A percentile compares a stretch with the other conserved stretches of the same genome.
These are phyloP conservation scores for Casaregolazyma lundiana DNA, from an alignment of 1,139 yeast genomes.

Conservation along the genomic window DNA sequence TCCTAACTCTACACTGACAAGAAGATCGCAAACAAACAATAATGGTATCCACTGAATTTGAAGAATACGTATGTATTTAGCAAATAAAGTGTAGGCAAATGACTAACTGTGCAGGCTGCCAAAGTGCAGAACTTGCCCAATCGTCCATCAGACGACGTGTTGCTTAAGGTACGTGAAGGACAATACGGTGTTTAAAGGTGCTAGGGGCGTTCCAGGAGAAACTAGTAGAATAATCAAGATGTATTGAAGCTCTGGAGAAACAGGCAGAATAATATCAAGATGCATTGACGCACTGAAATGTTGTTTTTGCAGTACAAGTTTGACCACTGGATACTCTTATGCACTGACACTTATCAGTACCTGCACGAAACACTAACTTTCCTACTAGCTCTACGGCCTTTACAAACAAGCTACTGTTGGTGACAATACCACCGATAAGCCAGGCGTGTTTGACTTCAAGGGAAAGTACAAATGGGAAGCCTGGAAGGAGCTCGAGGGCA, in stretches of 20 bases:
- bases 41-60: not conserved
- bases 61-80: conserved; percentile 7
- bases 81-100: not conserved
- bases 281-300: not conserved
- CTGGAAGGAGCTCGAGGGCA: conserved; percentile 87
- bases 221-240: too few species aligned
- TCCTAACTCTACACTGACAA: not conserved
- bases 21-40: not conserved
- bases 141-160: conserved; percentile 83
- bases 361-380: too few species aligned
- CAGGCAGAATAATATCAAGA: too few species aligned
- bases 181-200: not conserved
- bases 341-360: too few species aligned
- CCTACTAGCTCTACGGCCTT: conserved; percentile 67
- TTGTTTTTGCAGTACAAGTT: too few species aligned
- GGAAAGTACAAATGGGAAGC: conserved; percentile 98
- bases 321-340: too few species aligned
- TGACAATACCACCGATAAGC: conserved; percentile 78
- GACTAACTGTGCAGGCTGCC: conserved; percentile 50
- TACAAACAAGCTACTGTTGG: conserved; percentile 97
- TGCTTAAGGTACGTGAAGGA: conserved; percentile 46
- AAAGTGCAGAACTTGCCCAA: conserved; percentile 70
- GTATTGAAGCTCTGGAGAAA: too few species aligned
- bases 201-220: conserved; percentile 1
- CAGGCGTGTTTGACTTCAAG: conserved; percentile 82